Base-by-base conservation (phyloP, 495 filamentous ascomycete species). In the Hyaloscypha hepaticicola region DNA sequence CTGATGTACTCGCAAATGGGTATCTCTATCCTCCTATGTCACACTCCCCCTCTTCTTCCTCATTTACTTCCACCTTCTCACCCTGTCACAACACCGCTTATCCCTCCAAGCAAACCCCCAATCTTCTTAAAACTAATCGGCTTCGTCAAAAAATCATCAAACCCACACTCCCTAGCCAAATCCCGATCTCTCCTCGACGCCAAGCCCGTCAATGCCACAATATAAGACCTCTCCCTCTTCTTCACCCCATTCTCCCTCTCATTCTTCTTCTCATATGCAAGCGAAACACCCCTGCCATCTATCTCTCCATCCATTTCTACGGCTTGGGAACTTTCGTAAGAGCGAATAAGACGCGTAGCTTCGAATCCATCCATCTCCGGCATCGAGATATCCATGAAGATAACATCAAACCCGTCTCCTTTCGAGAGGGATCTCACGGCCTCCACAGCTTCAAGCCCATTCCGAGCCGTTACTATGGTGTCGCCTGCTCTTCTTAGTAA, bases 111-210 rank as follows among this genome's bases (percentile, higher is more conserved):
- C 27, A 70, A 34, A 19, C 51, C 38, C 27, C 69, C 62, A 27
- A 70, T 51, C 52, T 45, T 63, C 45, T 45, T 55, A 49, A 70
- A 68, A 3, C 38, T 45, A 19, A 90, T 85, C 2, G 89, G 89
- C 67, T 90, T 90, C 14, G 89, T 90, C 63, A 92, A 76, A 69
- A 89, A 90, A 29, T 87, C 70, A 71, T 92, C 86, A 33, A 92
- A 81, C 3, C 89, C 89, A 27, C 85, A 85, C 6, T 78, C 78
- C 64, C 88, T 79, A 0, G 89, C 89, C 38, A 91, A 87, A 22
- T 83, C 77, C 68, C 88, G 82, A 66, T 87, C 86, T 14, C 80
- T 80, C 5, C n/a, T n/a, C 79, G 77, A 48, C 83, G 85, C 87
- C 16, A 91, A 74, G 1, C 89, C 89, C 0, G 89, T 91, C 38